Evolutionary conservation across 176 grass and related monocot species (phyloP).

Genomic region (Chrysopogon serrulatus): DNA sequence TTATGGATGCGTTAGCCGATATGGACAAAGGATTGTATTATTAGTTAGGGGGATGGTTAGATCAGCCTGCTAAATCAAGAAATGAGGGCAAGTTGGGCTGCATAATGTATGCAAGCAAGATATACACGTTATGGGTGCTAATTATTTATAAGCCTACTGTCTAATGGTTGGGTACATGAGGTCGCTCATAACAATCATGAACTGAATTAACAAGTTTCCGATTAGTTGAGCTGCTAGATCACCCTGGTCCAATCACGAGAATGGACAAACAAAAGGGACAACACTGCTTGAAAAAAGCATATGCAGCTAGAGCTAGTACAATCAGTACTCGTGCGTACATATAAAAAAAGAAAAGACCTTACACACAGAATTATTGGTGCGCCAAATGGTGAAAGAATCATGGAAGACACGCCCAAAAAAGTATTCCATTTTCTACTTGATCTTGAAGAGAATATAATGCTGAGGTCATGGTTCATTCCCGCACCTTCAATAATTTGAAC

Average conservation of each 20-base stretch:
- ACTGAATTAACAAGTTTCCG: slow-evolving; percentile 15
- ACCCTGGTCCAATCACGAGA: slow-evolving; percentile 28
- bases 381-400: slow-evolving; percentile 35
- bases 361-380: slow-evolving; percentile 12
- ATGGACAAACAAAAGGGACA: slow-evolving; percentile 14
- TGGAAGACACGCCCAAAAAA: slow-evolving; percentile 11
- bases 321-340: background rate
- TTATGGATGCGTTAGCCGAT: background rate
- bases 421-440: slow-evolving; percentile 46
- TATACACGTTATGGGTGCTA: slow-evolving; percentile 11
- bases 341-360: slow-evolving; percentile 11
- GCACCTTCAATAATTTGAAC: slow-evolving; percentile 39
- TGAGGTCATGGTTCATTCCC: slow-evolving; percentile 42
- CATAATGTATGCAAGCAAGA: slow-evolving; percentile 8
- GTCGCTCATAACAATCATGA: slow-evolving; percentile 25
- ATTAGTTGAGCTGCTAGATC: slow-evolving; percentile 36
- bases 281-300: background rate
- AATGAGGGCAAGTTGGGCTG: slow-evolving; percentile 23
- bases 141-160: background rate
- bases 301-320: slow-evolving; percentile 16
- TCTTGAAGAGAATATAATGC: slow-evolving; percentile 40
- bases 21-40: background rate
- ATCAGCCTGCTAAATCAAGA: slow-evolving; percentile 33
- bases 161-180: slow-evolving; percentile 7
- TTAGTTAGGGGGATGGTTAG: background rate